phyloP scores from a whole-genome alignment of 2,329 filamentous ascomycete species.

The Xylariaceae sp. region DNA sequence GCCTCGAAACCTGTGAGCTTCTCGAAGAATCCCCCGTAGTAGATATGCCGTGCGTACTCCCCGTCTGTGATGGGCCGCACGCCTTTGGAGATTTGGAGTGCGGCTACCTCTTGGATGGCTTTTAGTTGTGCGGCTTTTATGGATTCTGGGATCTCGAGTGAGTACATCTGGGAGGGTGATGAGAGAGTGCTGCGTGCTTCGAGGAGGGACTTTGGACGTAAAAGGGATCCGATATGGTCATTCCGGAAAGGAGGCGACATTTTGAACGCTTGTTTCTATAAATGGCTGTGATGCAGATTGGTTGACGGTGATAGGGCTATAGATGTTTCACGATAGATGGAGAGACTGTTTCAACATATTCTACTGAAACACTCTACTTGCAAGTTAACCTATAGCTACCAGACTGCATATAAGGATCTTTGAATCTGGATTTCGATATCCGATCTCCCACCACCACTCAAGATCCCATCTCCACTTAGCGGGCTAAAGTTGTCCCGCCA shows the following conservation, averaged over 20 bases:
- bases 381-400: no score
- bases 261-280: background rate
- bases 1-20: constrained; percentile 44
- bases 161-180: constrained; percentile 35
- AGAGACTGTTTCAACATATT: no score
- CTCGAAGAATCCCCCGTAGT: constrained; percentile 48
- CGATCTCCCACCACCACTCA: no score
- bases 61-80: constrained; percentile 64
- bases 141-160: constrained; percentile 23
- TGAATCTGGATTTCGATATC: no score
- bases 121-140: constrained; percentile 54
- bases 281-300: no score
- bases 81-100: constrained; percentile 59
- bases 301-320: no score
- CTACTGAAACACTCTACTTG: no score
- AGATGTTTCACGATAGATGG: no score
- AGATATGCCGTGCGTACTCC: constrained; percentile 57
- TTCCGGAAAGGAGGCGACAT: constrained; percentile 59
- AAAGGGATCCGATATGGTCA: constrained; percentile 68
- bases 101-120: constrained; percentile 61
- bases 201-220: constrained; percentile 61
- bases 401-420: no score
- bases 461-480: no score
- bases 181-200: constrained; percentile 52
- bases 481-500: no score